Conservation (phyloP, 495 filamentous ascomycete species). For the Trichoderma erinaceum region DNA sequence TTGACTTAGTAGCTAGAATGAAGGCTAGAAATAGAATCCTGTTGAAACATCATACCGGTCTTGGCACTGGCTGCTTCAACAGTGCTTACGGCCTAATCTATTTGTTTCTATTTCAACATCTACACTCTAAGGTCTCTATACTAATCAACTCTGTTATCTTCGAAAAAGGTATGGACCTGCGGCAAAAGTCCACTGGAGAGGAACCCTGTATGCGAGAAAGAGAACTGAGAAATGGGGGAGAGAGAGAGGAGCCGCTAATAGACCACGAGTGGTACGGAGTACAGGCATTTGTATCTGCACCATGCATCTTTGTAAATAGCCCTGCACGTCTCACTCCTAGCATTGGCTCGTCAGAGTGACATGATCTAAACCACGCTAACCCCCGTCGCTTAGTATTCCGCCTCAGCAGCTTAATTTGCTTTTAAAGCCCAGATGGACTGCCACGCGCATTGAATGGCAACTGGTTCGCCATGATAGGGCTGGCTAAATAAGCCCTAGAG, state of each 20-base stretch:
- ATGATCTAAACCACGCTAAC: not conserved
- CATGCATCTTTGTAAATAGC: not conserved
- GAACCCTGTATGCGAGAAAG: not conserved
- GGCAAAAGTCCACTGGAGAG: not conserved
- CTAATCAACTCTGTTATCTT: not conserved
- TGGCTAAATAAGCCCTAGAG: not conserved
- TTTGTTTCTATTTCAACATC: not conserved
- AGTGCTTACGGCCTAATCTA: not conserved
- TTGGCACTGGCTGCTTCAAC: not conserved
- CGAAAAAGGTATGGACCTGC: too few species aligned
- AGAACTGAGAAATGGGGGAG: too few species aligned
- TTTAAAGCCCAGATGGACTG: not conserved
- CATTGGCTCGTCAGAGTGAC: not conserved
- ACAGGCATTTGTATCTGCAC: not conserved
- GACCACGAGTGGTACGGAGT: not conserved
- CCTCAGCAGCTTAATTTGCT: conserved; percentile 10
- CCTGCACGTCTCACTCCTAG: not conserved
- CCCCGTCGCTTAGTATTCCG: not conserved
- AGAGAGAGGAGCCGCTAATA: too few species aligned
- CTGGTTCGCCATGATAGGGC: not conserved
- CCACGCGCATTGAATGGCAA: not conserved
- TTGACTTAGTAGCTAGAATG: too few species aligned
- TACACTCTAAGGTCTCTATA: not conserved
- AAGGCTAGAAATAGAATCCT: not conserved
- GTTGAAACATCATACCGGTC: not conserved